Evolutionary conservation across 495 filamentous ascomycete genomes (phyloP), one percentile per base, ranked within the genome.

Genomic region (Tuber melanosporum): DNA sequence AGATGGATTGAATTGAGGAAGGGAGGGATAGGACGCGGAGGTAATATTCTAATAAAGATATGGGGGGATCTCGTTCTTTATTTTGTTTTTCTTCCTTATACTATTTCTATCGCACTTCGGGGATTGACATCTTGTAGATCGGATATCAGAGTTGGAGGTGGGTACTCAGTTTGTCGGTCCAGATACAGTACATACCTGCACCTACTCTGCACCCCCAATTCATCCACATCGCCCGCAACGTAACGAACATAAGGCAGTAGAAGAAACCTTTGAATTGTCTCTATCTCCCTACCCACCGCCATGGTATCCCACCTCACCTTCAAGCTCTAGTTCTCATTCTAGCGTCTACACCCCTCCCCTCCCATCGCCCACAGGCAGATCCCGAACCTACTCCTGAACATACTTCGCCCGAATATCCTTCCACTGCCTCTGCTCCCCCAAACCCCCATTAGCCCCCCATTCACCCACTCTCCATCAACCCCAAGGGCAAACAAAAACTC

Each of bases 391-490:
- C 81, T 89, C 87, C 83, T 91, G 84, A 80, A 94, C 85, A 85
- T 98, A 99, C 83, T 89, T 91, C 84, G 90, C 85, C 85, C 95
- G 94, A 87, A 99, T 98, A 85, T 98, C 95, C 89, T 98, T 98
- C 96, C 96, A 99, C 95, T 98, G 96, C 80, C 95, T 93, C 93
- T 98, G 83, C 84, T 76, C 72, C n/a, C 36, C 46, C 36, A 69
- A 73, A 26, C 6, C 20, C 47, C 49, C 52, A 15, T 62, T 32
- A 62, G 52, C 52, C n/a, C 22, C n/a, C 12, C 22, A 57, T 10
- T 44, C 43, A 41, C 41, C 14, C 41, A 66, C 43, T 36, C 42
- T 26, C 73, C 7, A 8, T 9, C 1, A 22, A 49, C 71, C 57
- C 73, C 45, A 70, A 26, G 15, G 41, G 17, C n/a, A 17, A 72